Conservation (phyloP, 2,329 filamentous ascomycete species). For the Colletotrichum siamense region DNA sequence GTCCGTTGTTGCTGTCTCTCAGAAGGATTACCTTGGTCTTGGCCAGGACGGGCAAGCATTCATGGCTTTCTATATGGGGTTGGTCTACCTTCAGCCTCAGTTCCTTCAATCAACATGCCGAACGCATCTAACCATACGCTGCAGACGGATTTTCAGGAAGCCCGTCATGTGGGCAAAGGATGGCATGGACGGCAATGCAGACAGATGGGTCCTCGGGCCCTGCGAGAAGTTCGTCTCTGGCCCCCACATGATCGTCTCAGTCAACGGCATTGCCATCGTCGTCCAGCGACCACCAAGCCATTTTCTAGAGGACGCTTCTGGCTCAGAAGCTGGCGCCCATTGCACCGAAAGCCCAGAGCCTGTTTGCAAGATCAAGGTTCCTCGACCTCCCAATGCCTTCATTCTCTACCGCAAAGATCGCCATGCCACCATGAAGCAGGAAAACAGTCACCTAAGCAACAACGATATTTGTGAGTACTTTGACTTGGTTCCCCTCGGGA, state of each 20-base stretch:
- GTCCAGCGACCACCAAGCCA: slow-evolving; percentile 3
- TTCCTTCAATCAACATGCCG: not conserved
- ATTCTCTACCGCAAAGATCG: slow-evolving; percentile 37
- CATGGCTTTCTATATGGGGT: slow-evolving; percentile 16
- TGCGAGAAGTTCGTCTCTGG: slow-evolving; percentile 1
- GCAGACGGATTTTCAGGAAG: slow-evolving; percentile 2
- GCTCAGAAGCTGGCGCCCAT: not conserved
- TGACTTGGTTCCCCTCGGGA: too few species aligned
- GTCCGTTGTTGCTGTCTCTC: slow-evolving; percentile 10
- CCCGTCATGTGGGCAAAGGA: slow-evolving; percentile 19
- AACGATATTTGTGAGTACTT: slow-evolving; percentile 34
- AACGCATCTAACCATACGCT: not conserved
- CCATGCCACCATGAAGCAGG: slow-evolving; percentile 26
- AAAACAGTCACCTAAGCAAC: slow-evolving; percentile 29
- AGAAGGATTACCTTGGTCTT: not conserved
- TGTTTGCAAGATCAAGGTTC: slow-evolving; percentile 23
- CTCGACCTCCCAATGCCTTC: slow-evolving; percentile 36
- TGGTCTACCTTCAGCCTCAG: not conserved
- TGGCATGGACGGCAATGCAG: not conserved
- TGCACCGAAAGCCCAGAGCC: not conserved
- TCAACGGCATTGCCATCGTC: slow-evolving; percentile 10
- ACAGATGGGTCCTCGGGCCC: slow-evolving; percentile 19
- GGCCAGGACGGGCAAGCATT: slow-evolving; percentile 14
- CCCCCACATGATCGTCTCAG: slow-evolving; percentile 14
- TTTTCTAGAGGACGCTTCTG: not conserved